phyloP scores from a whole-genome alignment of 768 basidiomycete genomes.

The Chlorophyllum brunneum region DNA sequence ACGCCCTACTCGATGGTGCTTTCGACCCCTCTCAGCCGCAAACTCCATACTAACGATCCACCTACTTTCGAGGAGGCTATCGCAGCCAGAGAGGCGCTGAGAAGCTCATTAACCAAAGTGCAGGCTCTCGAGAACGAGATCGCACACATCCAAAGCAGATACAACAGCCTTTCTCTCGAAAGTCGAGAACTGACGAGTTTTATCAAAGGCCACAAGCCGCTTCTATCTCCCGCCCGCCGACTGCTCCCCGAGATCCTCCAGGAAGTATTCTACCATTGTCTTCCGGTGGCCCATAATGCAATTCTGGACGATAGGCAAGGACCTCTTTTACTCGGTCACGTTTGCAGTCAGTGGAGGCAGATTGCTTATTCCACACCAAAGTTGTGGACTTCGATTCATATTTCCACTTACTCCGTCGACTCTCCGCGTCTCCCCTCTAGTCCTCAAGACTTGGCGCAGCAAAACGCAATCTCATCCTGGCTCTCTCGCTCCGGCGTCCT shows the following conservation, averaged over 20 bases:
- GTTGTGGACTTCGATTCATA: constrained; percentile 13
- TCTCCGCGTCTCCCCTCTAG: background rate
- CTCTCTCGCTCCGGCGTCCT: constrained; percentile 6
- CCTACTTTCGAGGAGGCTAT: background rate
- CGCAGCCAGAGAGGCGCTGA: background rate
- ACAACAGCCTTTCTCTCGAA: background rate
- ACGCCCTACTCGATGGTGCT: background rate
- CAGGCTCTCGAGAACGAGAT: background rate
- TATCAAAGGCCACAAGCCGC: background rate
- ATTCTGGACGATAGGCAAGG: constrained; percentile 7
- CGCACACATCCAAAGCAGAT: background rate
- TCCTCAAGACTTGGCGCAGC: background rate
- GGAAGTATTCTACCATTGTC: constrained; percentile 13
- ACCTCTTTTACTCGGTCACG: constrained; percentile 13
- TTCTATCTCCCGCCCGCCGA: background rate
- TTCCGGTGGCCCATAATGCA: constrained; percentile 12
- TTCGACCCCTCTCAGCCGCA: background rate
- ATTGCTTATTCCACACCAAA: constrained; percentile 14
- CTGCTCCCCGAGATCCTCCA: constrained; percentile 6
- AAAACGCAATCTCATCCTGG: constrained; percentile 4
- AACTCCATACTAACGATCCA: background rate
- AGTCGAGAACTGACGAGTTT: background rate
- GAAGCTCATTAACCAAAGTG: background rate
- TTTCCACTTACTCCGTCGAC: background rate
- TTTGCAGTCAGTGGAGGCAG: constrained; percentile 14